Evolutionary conservation across 2,329 filamentous ascomycete genomes (phyloP), one percentile per base, ranked within the genome.

Genomic region (Ilyonectria destructans): DNA sequence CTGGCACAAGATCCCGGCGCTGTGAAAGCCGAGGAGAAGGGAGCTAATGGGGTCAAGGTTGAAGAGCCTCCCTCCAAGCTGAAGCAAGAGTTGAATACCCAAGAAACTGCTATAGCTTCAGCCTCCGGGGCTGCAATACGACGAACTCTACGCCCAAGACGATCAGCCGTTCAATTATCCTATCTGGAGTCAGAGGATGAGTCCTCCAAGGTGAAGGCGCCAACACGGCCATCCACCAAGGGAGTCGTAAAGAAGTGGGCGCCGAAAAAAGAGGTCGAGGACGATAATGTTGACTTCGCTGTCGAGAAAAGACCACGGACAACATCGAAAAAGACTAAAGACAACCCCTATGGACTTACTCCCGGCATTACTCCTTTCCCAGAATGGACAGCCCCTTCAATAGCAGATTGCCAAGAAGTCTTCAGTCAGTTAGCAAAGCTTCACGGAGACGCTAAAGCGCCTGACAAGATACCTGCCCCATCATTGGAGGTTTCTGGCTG

Each of bases 401-500:
- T 60, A 35, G 58, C 52, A 55, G 73, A 74, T 1, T 77, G 74
- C 15, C 63, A 75, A 55, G 68, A 74, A 48, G 73, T 75, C 19
- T 77, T 77, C 48, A 35, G n/a, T 6, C 64, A 65, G 33, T 58
- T 77, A 37, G 68, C 74, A 23, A 70, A 68, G 35, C 29, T 75
- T n/a, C 74, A 77, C 17, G 74, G 74, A n/a, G 62, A 73, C 56
- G 62, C 70, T 29, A 74, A 69, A 29, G 73, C 74, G 2, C 74
- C 74, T 0, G 62, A 75, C 33, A 77, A 74, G 64, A 77, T 77
- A 66, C 74, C 74, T 19, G 74, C 74, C 6, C 74, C 74, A 9
- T 77, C 74, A 17, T 52, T 77, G 15, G 74, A 77, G 60, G 74
- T 77, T 17, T 77, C 74, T 8, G 74, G 74, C 12, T 77, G 74